phyloP scores from a whole-genome alignment of 83 land plant genomes.

The Diphasiastrum complanatum region DNA sequence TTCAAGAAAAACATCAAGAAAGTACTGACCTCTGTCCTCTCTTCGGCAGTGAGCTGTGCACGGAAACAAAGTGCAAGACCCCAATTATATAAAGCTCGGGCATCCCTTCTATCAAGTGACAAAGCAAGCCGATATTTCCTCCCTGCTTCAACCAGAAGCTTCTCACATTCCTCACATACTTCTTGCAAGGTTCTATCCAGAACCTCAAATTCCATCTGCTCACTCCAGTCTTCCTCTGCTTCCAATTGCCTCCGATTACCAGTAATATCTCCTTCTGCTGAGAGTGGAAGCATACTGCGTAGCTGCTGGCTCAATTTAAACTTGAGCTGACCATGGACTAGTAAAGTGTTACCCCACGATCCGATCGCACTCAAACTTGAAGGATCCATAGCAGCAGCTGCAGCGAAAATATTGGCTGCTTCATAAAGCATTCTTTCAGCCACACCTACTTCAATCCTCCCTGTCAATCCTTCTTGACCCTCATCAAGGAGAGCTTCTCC shows the following conservation, averaged over 20 bases:
- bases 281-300: neutral
- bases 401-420: conserved; percentile 4
- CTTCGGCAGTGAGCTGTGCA: conserved; percentile 76
- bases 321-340: conserved; percentile 12
- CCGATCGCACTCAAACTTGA: neutral
- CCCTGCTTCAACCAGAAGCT: conserved; percentile 80
- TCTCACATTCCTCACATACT: conserved; percentile 83
- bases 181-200: conserved; percentile 43
- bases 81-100: conserved; percentile 86
- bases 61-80: conserved; percentile 84
- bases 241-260: neutral
- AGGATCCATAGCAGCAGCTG: conserved; percentile 5
- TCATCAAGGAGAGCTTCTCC: conserved; percentile 2
- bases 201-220: conserved; percentile 21
- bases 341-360: conserved; percentile 5
- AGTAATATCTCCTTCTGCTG: neutral
- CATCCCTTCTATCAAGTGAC: conserved; percentile 59
- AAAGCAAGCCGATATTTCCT: conserved; percentile 71
- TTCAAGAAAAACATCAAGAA: neutral
- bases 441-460: conserved; percentile 8
- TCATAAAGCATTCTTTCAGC: conserved; percentile 5
- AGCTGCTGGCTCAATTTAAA: conserved; percentile 4
- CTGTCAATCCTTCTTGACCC: conserved; percentile 6
- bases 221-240: neutral
- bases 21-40: conserved; percentile 37